phyloP scores from a whole-genome alignment of 2,329 filamentous ascomycete genomes.

The Fusarium hainanense region DNA sequence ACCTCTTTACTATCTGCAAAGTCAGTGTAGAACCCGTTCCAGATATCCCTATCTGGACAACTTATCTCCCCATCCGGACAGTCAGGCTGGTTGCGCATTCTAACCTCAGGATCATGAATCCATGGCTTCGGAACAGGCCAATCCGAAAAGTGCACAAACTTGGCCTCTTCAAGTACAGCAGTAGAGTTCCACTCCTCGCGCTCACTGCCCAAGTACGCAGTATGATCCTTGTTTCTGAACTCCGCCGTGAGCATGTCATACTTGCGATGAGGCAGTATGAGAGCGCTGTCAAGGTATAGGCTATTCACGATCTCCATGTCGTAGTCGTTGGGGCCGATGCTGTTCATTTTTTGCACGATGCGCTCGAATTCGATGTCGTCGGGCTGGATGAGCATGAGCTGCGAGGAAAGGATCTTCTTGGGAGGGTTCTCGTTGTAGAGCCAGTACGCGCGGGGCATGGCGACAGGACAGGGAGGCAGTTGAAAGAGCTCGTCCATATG shows the following conservation, averaged over 20 bases:
- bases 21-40: constrained; percentile 34
- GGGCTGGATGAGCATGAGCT: constrained; percentile 70
- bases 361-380: constrained; percentile 62
- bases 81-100: constrained; percentile 4
- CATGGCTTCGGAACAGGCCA: constrained; percentile 75
- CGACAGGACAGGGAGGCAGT: constrained; percentile 68
- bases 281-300: constrained; percentile 67
- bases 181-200: constrained; percentile 69
- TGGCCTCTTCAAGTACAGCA: constrained; percentile 66
- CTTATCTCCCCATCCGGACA: constrained; percentile 1
- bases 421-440: constrained; percentile 56
- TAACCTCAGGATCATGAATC: constrained; percentile 32
- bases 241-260: constrained; percentile 73
- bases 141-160: constrained; percentile 77
- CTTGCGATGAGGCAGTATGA: constrained; percentile 72
- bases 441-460: constrained; percentile 81
- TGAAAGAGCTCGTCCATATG: constrained; percentile 78
- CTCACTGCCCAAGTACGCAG: constrained; percentile 55
- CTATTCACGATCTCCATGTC: constrained; percentile 77
- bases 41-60: constrained; percentile 25
- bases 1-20: constrained; percentile 29
- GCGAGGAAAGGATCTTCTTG: constrained; percentile 66
- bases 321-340: constrained; percentile 55
- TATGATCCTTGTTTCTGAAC: constrained; percentile 65
- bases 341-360: constrained; percentile 46